phyloP scores from a whole-genome alignment of 208 protist genomes.

The Acanthamoeba healyi region DNA sequence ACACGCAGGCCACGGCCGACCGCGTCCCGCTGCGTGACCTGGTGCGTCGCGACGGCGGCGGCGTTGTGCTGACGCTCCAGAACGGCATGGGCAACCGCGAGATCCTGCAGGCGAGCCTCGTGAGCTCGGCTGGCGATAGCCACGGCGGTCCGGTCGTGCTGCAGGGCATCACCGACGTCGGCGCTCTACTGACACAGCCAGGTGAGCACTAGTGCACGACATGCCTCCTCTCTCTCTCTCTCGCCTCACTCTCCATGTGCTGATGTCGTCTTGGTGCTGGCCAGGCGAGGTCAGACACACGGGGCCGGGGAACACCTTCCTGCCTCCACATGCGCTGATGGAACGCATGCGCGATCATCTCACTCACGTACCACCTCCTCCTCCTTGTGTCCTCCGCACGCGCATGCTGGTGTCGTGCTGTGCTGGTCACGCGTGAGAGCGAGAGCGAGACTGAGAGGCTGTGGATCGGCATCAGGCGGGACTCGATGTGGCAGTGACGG shows the following conservation, averaged over 20 bases:
- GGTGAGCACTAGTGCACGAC: neutral
- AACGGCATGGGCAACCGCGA: constrained; percentile 55
- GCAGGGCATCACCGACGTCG: constrained; percentile 27
- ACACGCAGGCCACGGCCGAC: neutral
- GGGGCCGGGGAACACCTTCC: neutral
- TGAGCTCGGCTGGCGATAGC: too few species aligned
- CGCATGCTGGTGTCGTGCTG: too few species aligned
- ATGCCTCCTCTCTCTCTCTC: too few species aligned
- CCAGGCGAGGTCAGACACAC: neutral
- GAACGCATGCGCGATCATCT: neutral
- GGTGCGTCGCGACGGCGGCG: neutral
- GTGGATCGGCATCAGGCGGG: neutral
- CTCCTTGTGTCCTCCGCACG: too few species aligned
- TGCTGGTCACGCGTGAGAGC: too few species aligned
- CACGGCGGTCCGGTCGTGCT: neutral
- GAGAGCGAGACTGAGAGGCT: neutral
- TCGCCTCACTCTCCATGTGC: neutral
- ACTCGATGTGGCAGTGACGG: neutral
- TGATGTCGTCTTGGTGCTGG: too few species aligned
- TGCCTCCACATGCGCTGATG: neutral
- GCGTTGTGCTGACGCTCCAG: constrained; percentile 2
- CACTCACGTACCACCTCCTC: neutral
- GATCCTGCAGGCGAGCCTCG: neutral
- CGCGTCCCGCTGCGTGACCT: neutral
- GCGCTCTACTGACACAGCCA: neutral